phyloP scores from a whole-genome alignment of 148 eudicot species.

The Amaranthus hypochondriacus region DNA sequence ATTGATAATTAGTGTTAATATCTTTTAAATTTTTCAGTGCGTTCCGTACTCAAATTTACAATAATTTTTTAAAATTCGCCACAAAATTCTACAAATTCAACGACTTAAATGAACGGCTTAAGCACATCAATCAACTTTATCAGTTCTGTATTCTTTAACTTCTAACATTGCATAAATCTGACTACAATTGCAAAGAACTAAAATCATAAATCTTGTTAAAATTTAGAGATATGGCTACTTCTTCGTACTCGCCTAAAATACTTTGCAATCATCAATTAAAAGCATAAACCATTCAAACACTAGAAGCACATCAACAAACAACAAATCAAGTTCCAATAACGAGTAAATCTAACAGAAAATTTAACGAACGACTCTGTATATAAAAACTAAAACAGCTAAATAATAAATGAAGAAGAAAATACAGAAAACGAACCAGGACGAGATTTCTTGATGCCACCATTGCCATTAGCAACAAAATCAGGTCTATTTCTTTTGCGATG shows the following conservation, averaged over 20 bases:
- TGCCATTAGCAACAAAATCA: slow-evolving; percentile 39
- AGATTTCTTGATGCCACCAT: slow-evolving; percentile 60
- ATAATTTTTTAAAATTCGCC: neutral
- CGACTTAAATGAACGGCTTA: too few species aligned
- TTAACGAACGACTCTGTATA: too few species aligned
- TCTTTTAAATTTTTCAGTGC: slow-evolving; percentile 25
- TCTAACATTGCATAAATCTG: too few species aligned
- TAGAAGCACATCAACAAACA: neutral
- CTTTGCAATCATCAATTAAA: too few species aligned
- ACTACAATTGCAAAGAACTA: too few species aligned
- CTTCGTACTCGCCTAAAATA: too few species aligned
- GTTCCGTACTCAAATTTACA: neutral
- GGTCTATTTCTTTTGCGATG: slow-evolving; percentile 52
- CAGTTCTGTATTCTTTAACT: too few species aligned
- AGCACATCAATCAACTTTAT: too few species aligned
- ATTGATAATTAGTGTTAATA: slow-evolving; percentile 11
- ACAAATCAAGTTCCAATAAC: neutral
- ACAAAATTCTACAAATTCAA: neutral
- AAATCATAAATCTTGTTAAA: too few species aligned
- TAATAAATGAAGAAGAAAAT: neutral
- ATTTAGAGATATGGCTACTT: neutral
- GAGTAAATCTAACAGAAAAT: neutral
- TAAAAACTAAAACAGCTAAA: neutral
- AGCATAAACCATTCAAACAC: neutral
- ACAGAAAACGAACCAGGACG: slow-evolving; percentile 42